phyloP scores from a whole-genome alignment of 805 yeast genomes.

The Sugiyamaella floridensis region DNA sequence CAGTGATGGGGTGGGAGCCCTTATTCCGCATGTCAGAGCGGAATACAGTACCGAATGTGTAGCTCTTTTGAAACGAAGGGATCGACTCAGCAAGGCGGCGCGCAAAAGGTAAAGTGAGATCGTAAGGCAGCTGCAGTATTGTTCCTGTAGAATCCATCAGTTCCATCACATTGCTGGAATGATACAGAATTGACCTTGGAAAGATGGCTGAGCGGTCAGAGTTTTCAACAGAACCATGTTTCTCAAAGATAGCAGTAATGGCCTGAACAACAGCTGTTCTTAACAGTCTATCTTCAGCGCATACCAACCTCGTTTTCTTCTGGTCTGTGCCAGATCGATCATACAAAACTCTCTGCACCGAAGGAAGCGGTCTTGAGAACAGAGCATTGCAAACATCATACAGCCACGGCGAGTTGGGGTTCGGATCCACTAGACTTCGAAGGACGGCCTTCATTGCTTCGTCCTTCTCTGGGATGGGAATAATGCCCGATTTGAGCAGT shows the following conservation, averaged over 20 bases:
- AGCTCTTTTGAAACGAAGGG: slow-evolving; percentile 51
- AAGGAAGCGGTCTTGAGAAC: slow-evolving; percentile 76
- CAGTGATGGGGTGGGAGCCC: slow-evolving; percentile 67
- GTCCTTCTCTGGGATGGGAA: slow-evolving; percentile 88
- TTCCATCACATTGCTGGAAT: slow-evolving; percentile 64
- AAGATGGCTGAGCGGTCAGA: slow-evolving; percentile 59
- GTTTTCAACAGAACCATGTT: slow-evolving; percentile 84
- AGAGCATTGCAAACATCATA: slow-evolving; percentile 82
- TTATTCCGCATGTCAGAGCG: slow-evolving; percentile 51
- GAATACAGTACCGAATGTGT: slow-evolving; percentile 73
- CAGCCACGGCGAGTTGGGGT: slow-evolving; percentile 91
- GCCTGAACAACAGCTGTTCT: slow-evolving; percentile 54
- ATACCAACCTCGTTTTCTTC: slow-evolving; percentile 8
- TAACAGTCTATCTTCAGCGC: slow-evolving; percentile 32
- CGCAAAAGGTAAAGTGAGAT: slow-evolving; percentile 84
- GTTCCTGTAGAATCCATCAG: slow-evolving; percentile 81
- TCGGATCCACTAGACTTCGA: slow-evolving; percentile 76
- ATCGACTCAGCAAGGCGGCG: slow-evolving; percentile 65
- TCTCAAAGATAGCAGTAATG: slow-evolving; percentile 55
- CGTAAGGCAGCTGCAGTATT: slow-evolving; percentile 83
- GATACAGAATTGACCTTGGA: slow-evolving; percentile 71
- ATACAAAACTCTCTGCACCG: slow-evolving; percentile 78
- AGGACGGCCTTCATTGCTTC: slow-evolving; percentile 83
- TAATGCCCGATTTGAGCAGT: slow-evolving; percentile 68
- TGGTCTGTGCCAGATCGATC: slow-evolving; percentile 37